Percentiles rank a stretch among this genome's conserved stretches.
phyloP scores from a whole-genome alignment of 192 early-diverging fungal species.

The Podila epigama region DNA sequence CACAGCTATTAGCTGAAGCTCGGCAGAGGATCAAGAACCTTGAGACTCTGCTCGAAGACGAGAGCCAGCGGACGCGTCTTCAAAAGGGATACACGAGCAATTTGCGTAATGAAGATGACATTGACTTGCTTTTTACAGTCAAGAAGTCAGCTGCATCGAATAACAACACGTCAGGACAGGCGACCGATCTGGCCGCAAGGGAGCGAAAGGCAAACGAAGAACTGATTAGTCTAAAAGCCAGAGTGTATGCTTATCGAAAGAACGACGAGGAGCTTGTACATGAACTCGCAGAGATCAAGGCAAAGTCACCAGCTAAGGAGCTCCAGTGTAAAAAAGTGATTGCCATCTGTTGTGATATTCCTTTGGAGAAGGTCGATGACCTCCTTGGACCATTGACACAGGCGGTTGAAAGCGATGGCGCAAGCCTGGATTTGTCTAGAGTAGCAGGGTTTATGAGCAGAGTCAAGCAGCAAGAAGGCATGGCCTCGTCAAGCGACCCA shows the following conservation, averaged over 20 bases:
- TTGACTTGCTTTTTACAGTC: conserved; percentile 28
- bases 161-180: neutral
- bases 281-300: conserved; percentile 63
- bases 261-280: conserved; percentile 56
- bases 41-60: conserved; percentile 63
- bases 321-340: conserved; percentile 85
- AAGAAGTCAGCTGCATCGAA: neutral
- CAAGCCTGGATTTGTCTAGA: conserved; percentile 54
- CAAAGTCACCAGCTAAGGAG: conserved; percentile 69
- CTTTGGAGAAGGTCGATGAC: conserved; percentile 78
- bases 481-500: too few relatives aligned
- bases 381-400: conserved; percentile 75
- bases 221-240: conserved; percentile 42
- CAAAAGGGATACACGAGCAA: conserved; percentile 37
- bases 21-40: conserved; percentile 67
- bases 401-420: conserved; percentile 81
- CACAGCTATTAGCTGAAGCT: conserved; percentile 63
- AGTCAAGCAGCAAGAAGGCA: conserved; percentile 43
- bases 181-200: neutral
- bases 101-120: conserved; percentile 15
- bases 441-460: conserved; percentile 59
- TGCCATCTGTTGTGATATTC: conserved; percentile 83
- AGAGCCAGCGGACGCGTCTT: conserved; percentile 47
- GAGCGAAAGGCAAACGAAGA: conserved; percentile 36
- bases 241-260: conserved; percentile 48